Percentiles rank a stretch among this genome's conserved stretches.
Evolutionary conservation across 2,329 filamentous ascomycete genomes (phyloP).

Genomic region (Mariannaea elegans): DNA sequence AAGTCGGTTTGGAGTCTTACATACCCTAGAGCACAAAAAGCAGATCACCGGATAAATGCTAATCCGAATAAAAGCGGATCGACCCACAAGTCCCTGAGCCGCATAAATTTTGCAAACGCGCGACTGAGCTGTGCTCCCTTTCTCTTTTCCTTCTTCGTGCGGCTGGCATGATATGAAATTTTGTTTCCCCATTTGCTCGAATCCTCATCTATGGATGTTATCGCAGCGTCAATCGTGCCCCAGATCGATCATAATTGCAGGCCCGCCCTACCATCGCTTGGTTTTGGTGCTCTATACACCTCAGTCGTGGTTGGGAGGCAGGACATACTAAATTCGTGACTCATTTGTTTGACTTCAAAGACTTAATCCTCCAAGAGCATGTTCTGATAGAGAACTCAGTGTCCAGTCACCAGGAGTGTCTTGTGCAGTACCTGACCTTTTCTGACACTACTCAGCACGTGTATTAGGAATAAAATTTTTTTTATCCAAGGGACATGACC

Average conservation of each 20-base stretch:
- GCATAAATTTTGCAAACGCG: conserved; percentile 43
- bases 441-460: no score
- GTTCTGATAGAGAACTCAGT: no score
- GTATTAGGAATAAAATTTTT: no score
- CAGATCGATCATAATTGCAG: conserved; percentile 84
- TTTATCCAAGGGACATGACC: background rate
- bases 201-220: conserved; percentile 63
- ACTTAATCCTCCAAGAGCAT: background rate
- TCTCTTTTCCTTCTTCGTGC: conserved; percentile 75
- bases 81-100: background rate
- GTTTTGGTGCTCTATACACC: conserved; percentile 42
- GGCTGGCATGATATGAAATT: conserved; percentile 76
- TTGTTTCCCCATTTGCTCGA: conserved; percentile 81
- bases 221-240: conserved; percentile 80
- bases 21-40: no score
- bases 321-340: conserved; percentile 50
- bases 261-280: conserved; percentile 62
- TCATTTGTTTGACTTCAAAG: background rate
- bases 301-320: conserved; percentile 49
- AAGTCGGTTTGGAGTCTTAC: no score
- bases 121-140: conserved; percentile 45
- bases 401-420: no score
- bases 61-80: conserved; percentile 5
- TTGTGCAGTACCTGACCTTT: no score
- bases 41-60: conserved; percentile 21